Conservation (phyloP, 176 grass and related monocot genomes). For the Rhynchospora breviuscula region DNA sequence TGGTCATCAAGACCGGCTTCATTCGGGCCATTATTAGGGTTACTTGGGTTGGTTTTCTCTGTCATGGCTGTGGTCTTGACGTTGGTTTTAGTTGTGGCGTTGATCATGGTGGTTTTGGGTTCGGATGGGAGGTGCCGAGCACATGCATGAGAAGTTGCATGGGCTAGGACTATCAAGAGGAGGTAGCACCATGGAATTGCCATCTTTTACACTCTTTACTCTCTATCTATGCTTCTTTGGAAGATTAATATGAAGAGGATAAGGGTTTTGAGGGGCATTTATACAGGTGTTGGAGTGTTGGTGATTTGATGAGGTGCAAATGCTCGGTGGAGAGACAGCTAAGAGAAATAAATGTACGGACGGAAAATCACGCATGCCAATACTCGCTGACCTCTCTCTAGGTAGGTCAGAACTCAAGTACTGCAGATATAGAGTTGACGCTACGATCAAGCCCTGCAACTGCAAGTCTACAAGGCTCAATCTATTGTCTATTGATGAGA, state of each 20-base stretch:
- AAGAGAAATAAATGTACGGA: constrained; percentile 21
- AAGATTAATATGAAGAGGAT: not conserved
- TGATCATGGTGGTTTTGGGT: not conserved
- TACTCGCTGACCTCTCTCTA: not conserved
- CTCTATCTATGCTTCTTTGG: not conserved
- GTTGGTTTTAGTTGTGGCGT: not conserved
- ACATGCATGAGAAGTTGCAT: constrained; percentile 2
- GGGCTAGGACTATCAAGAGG: not conserved
- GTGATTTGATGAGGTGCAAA: not conserved
- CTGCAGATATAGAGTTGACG: not conserved
- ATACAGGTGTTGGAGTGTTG: not conserved
- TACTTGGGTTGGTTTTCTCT: not conserved
- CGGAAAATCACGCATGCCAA: constrained; percentile 11
- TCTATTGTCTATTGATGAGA: too few species aligned
- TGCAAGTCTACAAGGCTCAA: too few species aligned
- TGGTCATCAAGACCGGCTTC: not conserved
- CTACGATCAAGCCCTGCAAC: not conserved
- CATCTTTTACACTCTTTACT: constrained; percentile 5
- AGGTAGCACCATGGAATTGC: not conserved
- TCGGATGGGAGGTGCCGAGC: not conserved
- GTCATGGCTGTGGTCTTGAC: not conserved
- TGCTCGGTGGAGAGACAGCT: constrained; percentile 1
- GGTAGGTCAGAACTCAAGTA: not conserved
- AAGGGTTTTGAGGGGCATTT: not conserved
- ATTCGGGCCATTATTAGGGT: not conserved